These are phyloP conservation scores for Jamesozyma piceae DNA, from an alignment of 805 yeast species.

Conservation along the genomic window DNA sequence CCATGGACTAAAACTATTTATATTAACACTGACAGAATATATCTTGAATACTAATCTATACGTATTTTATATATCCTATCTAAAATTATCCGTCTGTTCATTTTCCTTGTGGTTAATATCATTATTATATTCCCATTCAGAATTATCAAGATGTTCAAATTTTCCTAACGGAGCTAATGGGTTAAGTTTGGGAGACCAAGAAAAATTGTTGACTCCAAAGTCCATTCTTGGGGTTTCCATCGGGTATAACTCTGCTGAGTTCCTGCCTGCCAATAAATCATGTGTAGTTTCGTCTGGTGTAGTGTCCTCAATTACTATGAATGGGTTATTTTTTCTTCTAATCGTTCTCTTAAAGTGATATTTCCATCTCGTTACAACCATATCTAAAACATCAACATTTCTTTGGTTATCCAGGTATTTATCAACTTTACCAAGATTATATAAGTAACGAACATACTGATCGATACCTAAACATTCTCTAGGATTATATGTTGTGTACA, in stretches of 20 bases:
- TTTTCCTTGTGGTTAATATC: background rate
- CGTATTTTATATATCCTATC: too few relatives aligned
- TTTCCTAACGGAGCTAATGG: background rate
- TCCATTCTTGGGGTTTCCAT: constrained; percentile 19
- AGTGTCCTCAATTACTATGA: background rate
- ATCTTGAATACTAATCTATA: too few relatives aligned
- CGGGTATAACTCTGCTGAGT: background rate
- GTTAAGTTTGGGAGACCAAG: constrained; percentile 22
- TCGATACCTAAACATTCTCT: constrained; percentile 66
- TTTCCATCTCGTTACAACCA: constrained; percentile 32
- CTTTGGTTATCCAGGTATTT: constrained; percentile 31
- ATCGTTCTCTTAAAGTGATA: constrained; percentile 12
- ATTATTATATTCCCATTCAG: background rate
- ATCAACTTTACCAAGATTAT: constrained; percentile 48
- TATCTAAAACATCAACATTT: constrained; percentile 28
- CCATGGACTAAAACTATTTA: too few relatives aligned
- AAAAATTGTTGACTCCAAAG: constrained; percentile 22
- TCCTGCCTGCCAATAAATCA: background rate
- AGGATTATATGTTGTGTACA: constrained; percentile 68
- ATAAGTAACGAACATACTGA: constrained; percentile 57
- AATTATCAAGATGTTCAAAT: background rate
- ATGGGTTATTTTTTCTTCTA: background rate
- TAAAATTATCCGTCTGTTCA: background rate
- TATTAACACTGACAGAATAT: too few relatives aligned
- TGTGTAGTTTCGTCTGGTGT: background rate